These are phyloP conservation scores for Cyclocybe aegerita DNA, from an alignment of 768 basidiomycete genomes.

Conservation along the genomic window DNA sequence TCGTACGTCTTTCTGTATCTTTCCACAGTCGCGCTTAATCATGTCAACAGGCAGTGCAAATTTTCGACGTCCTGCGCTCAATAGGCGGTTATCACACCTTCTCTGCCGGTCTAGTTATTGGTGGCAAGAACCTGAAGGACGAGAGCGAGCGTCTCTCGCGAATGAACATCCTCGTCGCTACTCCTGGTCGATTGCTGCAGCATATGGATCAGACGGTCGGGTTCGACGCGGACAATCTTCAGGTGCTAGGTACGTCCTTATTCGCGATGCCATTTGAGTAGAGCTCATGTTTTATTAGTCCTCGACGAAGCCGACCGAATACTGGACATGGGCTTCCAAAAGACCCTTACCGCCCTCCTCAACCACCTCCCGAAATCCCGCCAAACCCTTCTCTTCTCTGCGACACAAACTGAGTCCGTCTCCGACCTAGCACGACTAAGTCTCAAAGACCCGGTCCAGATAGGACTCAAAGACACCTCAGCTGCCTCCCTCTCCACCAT, in stretches of 20 bases:
- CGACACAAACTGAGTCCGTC: conserved; percentile 92
- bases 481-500: conserved; percentile 54
- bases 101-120: conserved; percentile 94
- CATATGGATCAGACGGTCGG: conserved; percentile 99
- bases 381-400: conserved; percentile 95
- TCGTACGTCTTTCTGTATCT: conserved; percentile 49
- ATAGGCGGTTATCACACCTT: conserved; percentile 91
- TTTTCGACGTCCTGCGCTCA: conserved; percentile 93
- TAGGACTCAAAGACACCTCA: conserved; percentile 54
- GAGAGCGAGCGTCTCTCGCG: conserved; percentile 84
- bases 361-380: conserved; percentile 87
- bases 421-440: conserved; percentile 87
- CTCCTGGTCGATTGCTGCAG: conserved; percentile 91
- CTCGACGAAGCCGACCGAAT: conserved; percentile 97
- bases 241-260: conserved; percentile 70
- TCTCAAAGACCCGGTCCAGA: conserved; percentile 75
- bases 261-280: conserved; percentile 1
- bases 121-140: conserved; percentile 93
- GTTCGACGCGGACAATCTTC: conserved; percentile 89
- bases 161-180: conserved; percentile 99
- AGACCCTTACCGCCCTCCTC: conserved; percentile 87
- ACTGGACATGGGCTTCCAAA: conserved; percentile 93
- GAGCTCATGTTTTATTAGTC: conserved; percentile 43
- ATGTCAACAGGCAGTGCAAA: conserved; percentile 82
- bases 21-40: background rate